Evolutionary conservation across 2,329 filamentous ascomycete species (phyloP).

Genomic region (Alternaria tenuissima): DNA sequence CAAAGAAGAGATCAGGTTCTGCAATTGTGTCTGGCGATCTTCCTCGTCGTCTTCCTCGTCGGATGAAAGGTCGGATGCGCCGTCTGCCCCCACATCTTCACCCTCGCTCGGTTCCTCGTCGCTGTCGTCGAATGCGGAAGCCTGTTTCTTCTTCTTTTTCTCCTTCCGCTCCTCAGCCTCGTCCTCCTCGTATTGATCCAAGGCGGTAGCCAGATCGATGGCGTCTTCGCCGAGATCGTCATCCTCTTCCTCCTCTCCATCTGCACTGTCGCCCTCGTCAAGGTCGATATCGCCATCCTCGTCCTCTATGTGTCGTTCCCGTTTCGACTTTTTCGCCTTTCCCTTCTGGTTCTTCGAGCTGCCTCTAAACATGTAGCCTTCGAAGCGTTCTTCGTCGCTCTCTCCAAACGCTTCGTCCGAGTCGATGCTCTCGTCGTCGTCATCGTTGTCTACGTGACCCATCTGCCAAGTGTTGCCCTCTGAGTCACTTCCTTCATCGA

Average conservation of each 20-base stretch:
- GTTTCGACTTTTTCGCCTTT: conserved; percentile 51
- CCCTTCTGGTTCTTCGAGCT: conserved; percentile 61
- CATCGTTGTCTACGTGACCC: conserved; percentile 70
- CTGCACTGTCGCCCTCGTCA: conserved; percentile 55
- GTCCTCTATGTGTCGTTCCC: conserved; percentile 32
- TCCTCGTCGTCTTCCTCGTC: conserved; percentile 55
- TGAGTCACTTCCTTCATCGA: conserved; percentile 80
- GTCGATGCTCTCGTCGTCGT: conserved; percentile 74
- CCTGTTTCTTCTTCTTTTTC: conserved; percentile 51
- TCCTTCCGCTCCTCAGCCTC: conserved; percentile 41
- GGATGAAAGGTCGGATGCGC: conserved; percentile 59
- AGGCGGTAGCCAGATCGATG: conserved; percentile 68
- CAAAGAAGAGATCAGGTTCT: conserved; percentile 74
- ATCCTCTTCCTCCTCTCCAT: conserved; percentile 64
- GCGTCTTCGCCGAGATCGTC: conserved; percentile 70
- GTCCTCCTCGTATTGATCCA: conserved; percentile 59
- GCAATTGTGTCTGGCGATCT: conserved; percentile 69
- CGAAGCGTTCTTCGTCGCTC: conserved; percentile 85
- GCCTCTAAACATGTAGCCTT: conserved; percentile 75
- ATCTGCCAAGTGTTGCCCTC: conserved; percentile 87
- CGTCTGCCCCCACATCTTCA: conserved; percentile 54
- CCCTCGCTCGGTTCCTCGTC: conserved; percentile 62
- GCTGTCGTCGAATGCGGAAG: conserved; percentile 56
- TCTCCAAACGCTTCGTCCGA: conserved; percentile 86
- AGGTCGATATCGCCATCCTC: conserved; percentile 54